Base-by-base conservation (phyloP, 2,329 filamentous ascomycete species). In the Ascosphaera acerosa region DNA sequence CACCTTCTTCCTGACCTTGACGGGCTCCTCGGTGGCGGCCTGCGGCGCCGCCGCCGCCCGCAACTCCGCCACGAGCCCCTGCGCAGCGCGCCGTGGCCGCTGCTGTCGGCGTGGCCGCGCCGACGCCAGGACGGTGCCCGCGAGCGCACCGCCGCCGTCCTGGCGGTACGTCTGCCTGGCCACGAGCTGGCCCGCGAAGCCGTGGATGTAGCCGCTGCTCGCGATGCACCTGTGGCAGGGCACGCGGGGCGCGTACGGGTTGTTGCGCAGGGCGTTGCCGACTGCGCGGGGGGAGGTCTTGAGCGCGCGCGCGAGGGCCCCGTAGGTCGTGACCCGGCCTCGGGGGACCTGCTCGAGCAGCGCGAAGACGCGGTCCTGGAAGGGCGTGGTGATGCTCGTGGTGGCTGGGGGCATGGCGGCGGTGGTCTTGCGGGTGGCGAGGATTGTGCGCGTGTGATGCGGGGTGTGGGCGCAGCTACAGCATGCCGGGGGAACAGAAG, bases 141-240 rank as follows among this genome's bases (percentile, higher is more conserved):
- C 12, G 20, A 23, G 9, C 12, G 20, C 7, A 12, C 20, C 12
- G 20, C 12, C 20, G 12, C 20, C 20, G 20, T 23, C 20, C 12
- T 12, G 20, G 9, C 12, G 7, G 20, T 9, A 23, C 7, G 20
- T 9, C 9, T 12, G 9, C 12, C 9, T 7, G 7, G 20, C 20
- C 7, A 23, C 12, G 7, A 7, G 7, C 12, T 23, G 9, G 12
- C 20, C 20, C 7, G 20, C 7, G 12, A 23, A 23, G 12, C 20
- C 20, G 12, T 23, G 7, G 12, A 23, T 23, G 20, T 23, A 23
- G 12, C 20, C 20, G 20, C 9, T 23, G 20, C 20, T 71, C 4
- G 76, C 75, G 29, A 89, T 64, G 15, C 84, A 73, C 6, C 80
- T 64, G 50, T 89, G 78, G 41, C 78, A 89, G 1, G 78, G 80